Evolutionary conservation across 2,329 filamentous ascomycete species (phyloP).

Genomic region (Talaromyces sp.): DNA sequence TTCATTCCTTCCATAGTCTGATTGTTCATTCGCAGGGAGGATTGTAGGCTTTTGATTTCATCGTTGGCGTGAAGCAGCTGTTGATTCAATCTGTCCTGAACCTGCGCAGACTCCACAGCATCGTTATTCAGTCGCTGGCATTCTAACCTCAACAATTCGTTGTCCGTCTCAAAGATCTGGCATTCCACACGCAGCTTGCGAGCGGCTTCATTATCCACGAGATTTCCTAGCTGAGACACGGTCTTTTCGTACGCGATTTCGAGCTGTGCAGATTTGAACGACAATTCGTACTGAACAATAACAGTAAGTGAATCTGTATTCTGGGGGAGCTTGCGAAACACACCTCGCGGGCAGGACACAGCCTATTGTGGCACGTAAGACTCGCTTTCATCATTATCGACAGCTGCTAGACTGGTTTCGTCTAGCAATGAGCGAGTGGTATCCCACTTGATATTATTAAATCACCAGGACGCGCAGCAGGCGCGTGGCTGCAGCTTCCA

Average conservation of each 20-base stretch:
- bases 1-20: conserved; percentile 53
- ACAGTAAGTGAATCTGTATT: not conserved
- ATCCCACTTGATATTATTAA: not conserved
- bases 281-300: conserved; percentile 31
- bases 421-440: not conserved
- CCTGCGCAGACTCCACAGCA: conserved; percentile 45
- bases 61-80: conserved; percentile 46
- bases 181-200: conserved; percentile 64
- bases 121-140: conserved; percentile 53
- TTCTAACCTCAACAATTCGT: conserved; percentile 60
- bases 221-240: conserved; percentile 58
- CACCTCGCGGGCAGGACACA: conserved; percentile 20
- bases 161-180: conserved; percentile 69
- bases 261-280: conserved; percentile 49
- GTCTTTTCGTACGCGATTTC: conserved; percentile 66
- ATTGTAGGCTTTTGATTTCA: conserved; percentile 32
- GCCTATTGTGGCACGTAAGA: not conserved
- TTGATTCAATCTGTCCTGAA: conserved; percentile 32
- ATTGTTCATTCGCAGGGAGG: conserved; percentile 39
- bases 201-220: conserved; percentile 68
- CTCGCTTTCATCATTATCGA: not conserved
- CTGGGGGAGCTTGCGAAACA: not conserved
- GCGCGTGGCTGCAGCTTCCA: not conserved
- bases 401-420: not conserved
- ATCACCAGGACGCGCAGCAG: not conserved